phyloP scores from a whole-genome alignment of 257 asterid genomes.

The Avicennia marina region DNA sequence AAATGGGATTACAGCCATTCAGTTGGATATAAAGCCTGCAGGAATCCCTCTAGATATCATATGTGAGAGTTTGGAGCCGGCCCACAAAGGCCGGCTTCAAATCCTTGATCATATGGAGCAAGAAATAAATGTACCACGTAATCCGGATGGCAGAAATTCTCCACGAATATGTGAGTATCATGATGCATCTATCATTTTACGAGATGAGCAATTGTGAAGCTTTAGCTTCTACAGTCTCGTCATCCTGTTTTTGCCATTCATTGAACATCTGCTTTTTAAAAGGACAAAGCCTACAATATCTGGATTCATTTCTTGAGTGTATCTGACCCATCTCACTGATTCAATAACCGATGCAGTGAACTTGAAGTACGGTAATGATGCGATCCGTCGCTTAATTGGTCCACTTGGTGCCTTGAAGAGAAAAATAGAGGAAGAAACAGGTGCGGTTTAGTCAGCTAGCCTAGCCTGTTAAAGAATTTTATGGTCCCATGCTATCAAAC shows the following conservation, averaged over 20 bases:
- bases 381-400: slow-evolving; percentile 89
- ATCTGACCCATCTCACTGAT: slow-evolving; percentile 16
- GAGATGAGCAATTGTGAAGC: background rate
- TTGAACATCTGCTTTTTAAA: background rate
- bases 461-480: slow-evolving; percentile 4
- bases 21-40: slow-evolving; percentile 96
- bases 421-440: slow-evolving; percentile 95
- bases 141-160: slow-evolving; percentile 65
- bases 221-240: slow-evolving; percentile 5
- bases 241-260: slow-evolving; percentile 3
- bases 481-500: background rate
- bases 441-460: slow-evolving; percentile 27
- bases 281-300: slow-evolving; percentile 1
- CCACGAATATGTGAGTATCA: slow-evolving; percentile 60
- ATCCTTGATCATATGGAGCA: slow-evolving; percentile 88
- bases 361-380: slow-evolving; percentile 76
- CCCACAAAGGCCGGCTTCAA: slow-evolving; percentile 72
- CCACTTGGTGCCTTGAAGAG: slow-evolving; percentile 91
- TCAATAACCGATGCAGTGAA: slow-evolving; percentile 43
- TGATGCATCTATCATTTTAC: background rate
- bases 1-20: slow-evolving; percentile 87
- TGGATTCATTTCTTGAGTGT: slow-evolving; percentile 1
- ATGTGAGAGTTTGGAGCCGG: slow-evolving; percentile 78
- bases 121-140: slow-evolving; percentile 74
- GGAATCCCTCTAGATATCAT: slow-evolving; percentile 91